A percentile compares a stretch with the other conserved stretches of the same genome.
Conservation (phyloP, 2,329 filamentous ascomycete genomes). For the Lasiodiplodia sp. region DNA sequence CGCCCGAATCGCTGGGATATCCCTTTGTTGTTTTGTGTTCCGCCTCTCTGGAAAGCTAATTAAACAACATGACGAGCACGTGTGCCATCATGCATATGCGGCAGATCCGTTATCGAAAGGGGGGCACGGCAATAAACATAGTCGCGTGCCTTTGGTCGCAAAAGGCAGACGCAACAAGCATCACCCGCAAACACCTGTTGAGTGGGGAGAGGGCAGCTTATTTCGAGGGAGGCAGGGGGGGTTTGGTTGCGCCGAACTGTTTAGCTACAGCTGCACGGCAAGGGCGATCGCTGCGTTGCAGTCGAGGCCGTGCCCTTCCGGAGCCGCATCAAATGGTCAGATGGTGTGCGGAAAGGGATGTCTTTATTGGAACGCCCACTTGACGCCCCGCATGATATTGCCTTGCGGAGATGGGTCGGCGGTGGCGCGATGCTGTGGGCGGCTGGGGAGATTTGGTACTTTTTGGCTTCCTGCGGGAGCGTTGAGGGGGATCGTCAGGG, state of each 20-base stretch:
- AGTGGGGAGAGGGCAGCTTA: not conserved
- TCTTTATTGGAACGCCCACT: not conserved
- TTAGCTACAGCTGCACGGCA: not conserved
- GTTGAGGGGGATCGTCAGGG: slow-evolving; percentile 27
- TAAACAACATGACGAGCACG: not conserved
- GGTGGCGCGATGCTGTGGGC: not conserved
- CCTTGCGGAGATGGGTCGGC: slow-evolving; percentile 4
- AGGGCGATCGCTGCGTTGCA: not conserved
- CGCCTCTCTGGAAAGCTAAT: not conserved
- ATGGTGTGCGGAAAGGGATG: not conserved
- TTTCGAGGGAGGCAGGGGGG: not conserved
- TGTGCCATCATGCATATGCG: not conserved
- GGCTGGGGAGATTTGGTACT: not conserved
- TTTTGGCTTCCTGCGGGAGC: slow-evolving; percentile 18
- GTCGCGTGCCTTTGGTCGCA: not conserved
- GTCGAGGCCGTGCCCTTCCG: not conserved
- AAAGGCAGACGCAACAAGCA: not conserved
- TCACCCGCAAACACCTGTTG: not conserved
- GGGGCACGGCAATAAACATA: not conserved
- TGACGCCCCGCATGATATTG: not conserved
- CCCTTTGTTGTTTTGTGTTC: not conserved
- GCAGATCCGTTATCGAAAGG: not conserved
- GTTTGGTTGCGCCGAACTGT: not conserved
- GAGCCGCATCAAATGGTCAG: not conserved
- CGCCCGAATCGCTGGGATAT: not conserved